A percentile compares a stretch with the other conserved stretches of the same genome.
phyloP scores from a whole-genome alignment of 257 asterid species.

The Ballota nigra region DNA sequence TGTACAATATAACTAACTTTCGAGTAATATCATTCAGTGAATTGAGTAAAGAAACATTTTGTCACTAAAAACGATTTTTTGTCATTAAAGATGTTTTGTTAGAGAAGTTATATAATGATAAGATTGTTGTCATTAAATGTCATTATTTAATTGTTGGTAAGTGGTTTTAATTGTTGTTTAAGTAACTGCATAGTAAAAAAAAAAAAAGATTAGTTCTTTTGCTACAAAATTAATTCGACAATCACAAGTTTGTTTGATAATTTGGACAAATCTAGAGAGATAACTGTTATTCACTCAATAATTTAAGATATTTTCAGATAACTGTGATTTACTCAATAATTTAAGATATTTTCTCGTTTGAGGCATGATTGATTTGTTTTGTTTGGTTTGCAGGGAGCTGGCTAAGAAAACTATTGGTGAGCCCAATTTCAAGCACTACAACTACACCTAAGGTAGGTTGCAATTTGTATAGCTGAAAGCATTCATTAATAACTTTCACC shows the following conservation, averaged over 20 bases:
- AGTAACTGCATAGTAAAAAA: background rate
- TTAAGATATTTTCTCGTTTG: background rate
- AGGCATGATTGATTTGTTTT: background rate
- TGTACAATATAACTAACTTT: too few species aligned
- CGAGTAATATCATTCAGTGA: too few species aligned
- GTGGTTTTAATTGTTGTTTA: background rate
- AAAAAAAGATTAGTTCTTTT: too few species aligned
- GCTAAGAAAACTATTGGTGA: slow-evolving; percentile 47
- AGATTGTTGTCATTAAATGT: too few species aligned
- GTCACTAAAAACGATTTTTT: too few species aligned
- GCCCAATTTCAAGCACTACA: slow-evolving; percentile 32
- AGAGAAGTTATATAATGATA: too few species aligned
- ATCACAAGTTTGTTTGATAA: too few species aligned
- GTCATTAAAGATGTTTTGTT: too few species aligned
- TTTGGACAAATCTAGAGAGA: background rate
- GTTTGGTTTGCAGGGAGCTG: slow-evolving; percentile 48
- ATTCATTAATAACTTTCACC: background rate
- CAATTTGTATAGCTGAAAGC: background rate
- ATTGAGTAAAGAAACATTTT: too few species aligned
- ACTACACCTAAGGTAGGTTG: slow-evolving; percentile 54
- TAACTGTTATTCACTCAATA: background rate
- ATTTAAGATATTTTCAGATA: background rate
- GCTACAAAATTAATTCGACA: too few species aligned
- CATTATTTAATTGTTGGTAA: too few species aligned
- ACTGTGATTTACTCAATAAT: background rate